Percentiles rank a stretch among this genome's conserved stretches.
These are phyloP conservation scores for Sporothrix phasma DNA, from an alignment of 2,329 filamentous ascomycete genomes.

Conservation along the genomic window DNA sequence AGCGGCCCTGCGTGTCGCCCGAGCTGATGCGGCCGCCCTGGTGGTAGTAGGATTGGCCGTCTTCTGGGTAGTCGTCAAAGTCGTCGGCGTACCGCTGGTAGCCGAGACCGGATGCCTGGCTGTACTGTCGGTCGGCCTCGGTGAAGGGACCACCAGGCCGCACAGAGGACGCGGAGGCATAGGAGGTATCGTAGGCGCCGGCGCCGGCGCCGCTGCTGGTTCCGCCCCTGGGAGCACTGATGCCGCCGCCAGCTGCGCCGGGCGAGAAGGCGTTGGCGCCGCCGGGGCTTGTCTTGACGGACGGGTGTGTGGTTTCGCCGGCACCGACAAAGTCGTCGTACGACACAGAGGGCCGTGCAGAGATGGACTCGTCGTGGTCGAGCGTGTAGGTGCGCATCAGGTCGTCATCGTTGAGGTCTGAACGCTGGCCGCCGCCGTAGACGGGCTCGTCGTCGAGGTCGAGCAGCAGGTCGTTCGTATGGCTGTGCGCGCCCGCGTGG, in stretches of 20 bases:
- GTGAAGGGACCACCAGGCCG: constrained; percentile 30
- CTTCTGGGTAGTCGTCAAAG: constrained; percentile 69
- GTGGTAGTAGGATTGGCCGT: constrained; percentile 76
- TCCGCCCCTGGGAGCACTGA: constrained; percentile 6
- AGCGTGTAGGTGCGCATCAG: constrained; percentile 66
- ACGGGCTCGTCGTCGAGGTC: constrained; percentile 61
- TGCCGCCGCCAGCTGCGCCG: constrained; percentile 10
- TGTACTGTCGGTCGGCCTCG: constrained; percentile 39
- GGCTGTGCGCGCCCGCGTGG: constrained; percentile 38
- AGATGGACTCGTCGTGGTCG: constrained; percentile 46
- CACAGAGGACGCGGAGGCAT: constrained; percentile 13
- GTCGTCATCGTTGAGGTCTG: constrained; percentile 61
- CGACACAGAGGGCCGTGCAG: constrained; percentile 72
- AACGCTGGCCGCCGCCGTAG: constrained; percentile 67
- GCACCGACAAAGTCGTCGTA: constrained; percentile 91
- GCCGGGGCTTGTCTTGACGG: constrained; percentile 13
- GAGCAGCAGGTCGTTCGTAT: constrained; percentile 58
- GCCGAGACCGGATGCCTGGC: constrained; percentile 71
- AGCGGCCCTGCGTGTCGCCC: constrained; percentile 32
- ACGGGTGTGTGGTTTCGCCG: constrained; percentile 37
- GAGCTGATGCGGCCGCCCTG: constrained; percentile 52
- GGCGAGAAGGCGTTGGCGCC: constrained; percentile 16
- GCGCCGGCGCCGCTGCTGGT: constrained; percentile 21
- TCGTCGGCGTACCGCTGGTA: constrained; percentile 88
- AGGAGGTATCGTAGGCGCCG: constrained; percentile 21